Evolutionary conservation across 352 stramenopile species (phyloP).

Genomic region (Chrysophaeum taylorii): DNA sequence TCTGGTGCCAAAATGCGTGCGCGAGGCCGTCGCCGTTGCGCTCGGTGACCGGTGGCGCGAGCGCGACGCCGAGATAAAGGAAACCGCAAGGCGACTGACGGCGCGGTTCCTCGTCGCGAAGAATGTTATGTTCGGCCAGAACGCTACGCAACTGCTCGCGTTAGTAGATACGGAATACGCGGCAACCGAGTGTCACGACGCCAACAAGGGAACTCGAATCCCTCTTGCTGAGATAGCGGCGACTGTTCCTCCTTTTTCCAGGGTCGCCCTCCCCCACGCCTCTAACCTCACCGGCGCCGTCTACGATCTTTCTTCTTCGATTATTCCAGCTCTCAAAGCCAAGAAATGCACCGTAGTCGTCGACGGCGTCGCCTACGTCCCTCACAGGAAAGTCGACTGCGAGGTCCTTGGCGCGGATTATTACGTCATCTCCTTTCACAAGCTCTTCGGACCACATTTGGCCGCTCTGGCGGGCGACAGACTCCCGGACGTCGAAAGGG

Average conservation of each 20-base stretch:
- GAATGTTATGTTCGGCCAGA: not conserved
- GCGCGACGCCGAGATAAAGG: not conserved
- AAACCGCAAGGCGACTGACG: not conserved
- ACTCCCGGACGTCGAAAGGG: not conserved
- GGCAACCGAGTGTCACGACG: no score
- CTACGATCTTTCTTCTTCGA: not conserved
- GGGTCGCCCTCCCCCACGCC: not conserved
- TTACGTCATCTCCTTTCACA: not conserved
- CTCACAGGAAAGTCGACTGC: not conserved
- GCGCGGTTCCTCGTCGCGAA: not conserved
- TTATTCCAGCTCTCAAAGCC: no score
- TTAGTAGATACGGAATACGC: no score
- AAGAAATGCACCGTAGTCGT: no score
- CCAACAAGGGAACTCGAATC: no score
- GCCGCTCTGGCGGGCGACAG: not conserved
- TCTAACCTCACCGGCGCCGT: slow-evolving; percentile 1
- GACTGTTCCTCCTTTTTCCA: no score
- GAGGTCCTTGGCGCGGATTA: not conserved
- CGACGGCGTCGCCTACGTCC: slow-evolving; percentile 8
- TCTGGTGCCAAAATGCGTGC: not conserved
- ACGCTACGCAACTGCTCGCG: no score
- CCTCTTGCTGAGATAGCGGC: no score
- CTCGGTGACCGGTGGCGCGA: not conserved
- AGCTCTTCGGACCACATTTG: slow-evolving; percentile 3
- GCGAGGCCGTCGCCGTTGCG: not conserved